Percentiles rank a stretch among this genome's conserved stretches.
These are phyloP conservation scores for Alternaria arbusti DNA, from an alignment of 2,329 filamentous ascomycete genomes.

Conservation along the genomic window DNA sequence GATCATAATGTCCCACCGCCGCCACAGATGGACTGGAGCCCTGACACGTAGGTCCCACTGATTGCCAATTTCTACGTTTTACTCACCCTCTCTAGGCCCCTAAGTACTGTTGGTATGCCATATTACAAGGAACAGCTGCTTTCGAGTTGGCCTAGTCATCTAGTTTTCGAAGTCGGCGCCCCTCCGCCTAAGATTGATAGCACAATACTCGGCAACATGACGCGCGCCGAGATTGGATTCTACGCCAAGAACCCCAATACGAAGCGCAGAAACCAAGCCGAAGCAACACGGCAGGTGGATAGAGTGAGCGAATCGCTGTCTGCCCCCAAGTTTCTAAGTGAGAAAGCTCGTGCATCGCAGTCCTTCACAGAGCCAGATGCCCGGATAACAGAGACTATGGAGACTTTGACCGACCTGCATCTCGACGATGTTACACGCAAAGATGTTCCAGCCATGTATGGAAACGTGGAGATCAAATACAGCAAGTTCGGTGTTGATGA, in stretches of 20 bases:
- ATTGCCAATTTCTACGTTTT: background rate
- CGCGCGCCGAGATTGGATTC: constrained; percentile 74
- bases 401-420: constrained; percentile 71
- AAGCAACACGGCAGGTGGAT: constrained; percentile 71
- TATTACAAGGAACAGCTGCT: constrained; percentile 88
- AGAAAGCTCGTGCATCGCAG: constrained; percentile 77
- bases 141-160: constrained; percentile 86
- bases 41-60: constrained; percentile 66
- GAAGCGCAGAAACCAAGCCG: constrained; percentile 79
- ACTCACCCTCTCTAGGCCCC: constrained; percentile 61
- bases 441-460: constrained; percentile 87
- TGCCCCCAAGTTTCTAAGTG: constrained; percentile 92
- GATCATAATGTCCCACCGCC: constrained; percentile 65
- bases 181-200: constrained; percentile 78
- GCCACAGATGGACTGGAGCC: constrained; percentile 70
- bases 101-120: constrained; percentile 88
- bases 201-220: constrained; percentile 71
- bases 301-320: constrained; percentile 67
- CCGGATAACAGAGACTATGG: constrained; percentile 61
- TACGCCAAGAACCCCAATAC: constrained; percentile 80
- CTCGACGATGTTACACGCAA: constrained; percentile 75
- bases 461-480: constrained; percentile 97
- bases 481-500: constrained; percentile 99
- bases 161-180: constrained; percentile 84
- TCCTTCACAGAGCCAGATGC: constrained; percentile 36